Conservation (phyloP, 306 rosid genomes). For the Lathyrus sativus region DNA sequence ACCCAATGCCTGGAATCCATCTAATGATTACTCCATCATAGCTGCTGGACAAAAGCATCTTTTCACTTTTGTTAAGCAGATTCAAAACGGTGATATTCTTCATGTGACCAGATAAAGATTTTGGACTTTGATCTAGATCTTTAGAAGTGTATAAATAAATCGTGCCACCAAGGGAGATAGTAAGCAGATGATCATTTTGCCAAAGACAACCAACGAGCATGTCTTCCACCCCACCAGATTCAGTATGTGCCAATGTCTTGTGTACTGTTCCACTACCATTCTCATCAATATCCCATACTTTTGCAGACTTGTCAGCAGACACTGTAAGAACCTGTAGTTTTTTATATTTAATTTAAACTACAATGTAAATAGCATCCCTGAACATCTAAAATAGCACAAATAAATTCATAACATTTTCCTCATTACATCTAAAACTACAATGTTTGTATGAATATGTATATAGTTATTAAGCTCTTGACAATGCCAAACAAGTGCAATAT, state of each 20-base stretch:
- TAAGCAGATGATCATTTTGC: constrained; percentile 81
- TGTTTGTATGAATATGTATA: neutral
- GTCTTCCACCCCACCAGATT: constrained; percentile 86
- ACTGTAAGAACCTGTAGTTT: constrained; percentile 75
- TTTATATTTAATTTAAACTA: constrained; percentile 20
- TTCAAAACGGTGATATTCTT: constrained; percentile 76
- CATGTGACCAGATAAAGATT: constrained; percentile 79
- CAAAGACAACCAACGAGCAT: constrained; percentile 95
- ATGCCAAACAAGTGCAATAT: constrained; percentile 21
- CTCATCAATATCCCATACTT: constrained; percentile 79
- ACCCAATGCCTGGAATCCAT: constrained; percentile 87
- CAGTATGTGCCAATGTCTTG: constrained; percentile 60
- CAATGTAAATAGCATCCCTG: constrained; percentile 8
- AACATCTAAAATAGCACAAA: constrained; percentile 9
- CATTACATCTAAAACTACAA: too few species aligned
- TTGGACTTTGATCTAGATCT: constrained; percentile 72
- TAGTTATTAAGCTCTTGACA: constrained; percentile 28
- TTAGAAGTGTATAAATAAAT: constrained; percentile 66
- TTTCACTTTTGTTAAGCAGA: constrained; percentile 63
- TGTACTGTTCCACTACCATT: constrained; percentile 72
- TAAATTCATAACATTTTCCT: neutral
- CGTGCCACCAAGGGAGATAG: constrained; percentile 87
- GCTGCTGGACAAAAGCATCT: constrained; percentile 80
- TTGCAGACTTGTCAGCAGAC: constrained; percentile 98
- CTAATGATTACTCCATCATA: constrained; percentile 86